Conservation (phyloP, 2,329 filamentous ascomycete species). For the Pochonia chlamydosporia region DNA sequence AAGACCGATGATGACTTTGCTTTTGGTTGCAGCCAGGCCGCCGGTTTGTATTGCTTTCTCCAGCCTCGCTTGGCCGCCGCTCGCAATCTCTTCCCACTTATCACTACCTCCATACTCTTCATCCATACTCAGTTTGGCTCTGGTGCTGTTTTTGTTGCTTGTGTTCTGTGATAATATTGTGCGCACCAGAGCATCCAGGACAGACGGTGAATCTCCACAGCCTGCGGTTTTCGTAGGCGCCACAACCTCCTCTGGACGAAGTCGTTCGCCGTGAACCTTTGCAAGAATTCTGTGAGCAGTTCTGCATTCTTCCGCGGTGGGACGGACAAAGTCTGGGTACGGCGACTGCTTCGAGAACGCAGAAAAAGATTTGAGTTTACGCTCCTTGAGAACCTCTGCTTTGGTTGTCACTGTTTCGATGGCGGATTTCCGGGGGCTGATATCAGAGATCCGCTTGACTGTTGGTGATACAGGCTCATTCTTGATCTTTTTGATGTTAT, state of each 20-base stretch:
- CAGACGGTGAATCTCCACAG: conserved; percentile 44
- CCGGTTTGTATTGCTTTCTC: conserved; percentile 63
- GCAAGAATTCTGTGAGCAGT: conserved; percentile 62
- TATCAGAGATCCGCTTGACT: neutral
- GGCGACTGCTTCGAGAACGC: conserved; percentile 44
- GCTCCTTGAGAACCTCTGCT: conserved; percentile 26
- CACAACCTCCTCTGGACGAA: conserved; percentile 54
- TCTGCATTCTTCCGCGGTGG: conserved; percentile 62
- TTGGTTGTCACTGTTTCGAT: conserved; percentile 8
- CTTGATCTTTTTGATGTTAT: conserved; percentile 8
- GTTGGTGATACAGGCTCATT: neutral
- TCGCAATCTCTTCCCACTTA: conserved; percentile 35
- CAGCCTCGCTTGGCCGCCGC: conserved; percentile 32
- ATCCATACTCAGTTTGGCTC: conserved; percentile 49
- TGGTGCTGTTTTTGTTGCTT: conserved; percentile 49
- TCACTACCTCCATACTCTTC: conserved; percentile 35
- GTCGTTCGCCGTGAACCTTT: conserved; percentile 57
- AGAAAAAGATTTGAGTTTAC: conserved; percentile 37
- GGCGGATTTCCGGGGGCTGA: neutral
- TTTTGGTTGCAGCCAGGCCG: conserved; percentile 67
- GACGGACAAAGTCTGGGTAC: conserved; percentile 61
- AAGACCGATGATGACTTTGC: conserved; percentile 63
- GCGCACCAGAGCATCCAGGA: conserved; percentile 46
- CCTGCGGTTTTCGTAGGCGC: conserved; percentile 61
- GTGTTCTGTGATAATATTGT: conserved; percentile 50